Evolutionary conservation across 1,284 basidiomycete genomes (phyloP), one percentile per base, ranked within the genome.

Genomic region (Trametes polyzona): DNA sequence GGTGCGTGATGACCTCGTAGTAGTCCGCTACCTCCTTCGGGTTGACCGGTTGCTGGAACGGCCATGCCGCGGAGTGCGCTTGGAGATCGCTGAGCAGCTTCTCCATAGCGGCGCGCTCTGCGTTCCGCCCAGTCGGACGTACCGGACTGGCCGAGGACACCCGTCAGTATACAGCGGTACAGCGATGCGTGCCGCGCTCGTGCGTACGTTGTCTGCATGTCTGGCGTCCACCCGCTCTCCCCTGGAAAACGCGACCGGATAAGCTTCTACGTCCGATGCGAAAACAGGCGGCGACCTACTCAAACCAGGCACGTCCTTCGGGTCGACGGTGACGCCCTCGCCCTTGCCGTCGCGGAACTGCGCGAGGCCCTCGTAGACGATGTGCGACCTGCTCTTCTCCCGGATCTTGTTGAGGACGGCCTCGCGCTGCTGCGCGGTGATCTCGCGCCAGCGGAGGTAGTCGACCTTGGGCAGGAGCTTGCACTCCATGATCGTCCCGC

Each of bases 401-500:
- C 94, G 83, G 57, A 99, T 98, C 76, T 96, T 98, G 46, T 83
- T 78, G 66, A 96, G 78, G 55, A 97, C 87, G 2, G 94, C 93
- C 64, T 96, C 93, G 68, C 94, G 92, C 73, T 99, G 97, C 63
- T 81, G 80, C 1, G 86, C 80, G 46, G 98, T 78, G 67, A 93
- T 87, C 55, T 87, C 87, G 47, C 85, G 82, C 56, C 94, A 94
- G 65, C 92, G 82, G 60, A 97, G 80, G 69, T 99, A 99, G 69
- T 95, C 87, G 62, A 99, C 87, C 67, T 93, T 92, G 23, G 85
- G 88, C 19, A 99, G 76, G 92, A 99, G 92, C 4, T 90, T 92
- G 70, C 97, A 99, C 74, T 97, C 95, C 96, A 99, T 98, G 76
- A 99, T 93, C 42, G 97, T 99, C n/a, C 95, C 96, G 44, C 97